Evolutionary conservation across 2,329 filamentous ascomycete species (phyloP).

Genomic region (Cladosporium oxysporum): DNA sequence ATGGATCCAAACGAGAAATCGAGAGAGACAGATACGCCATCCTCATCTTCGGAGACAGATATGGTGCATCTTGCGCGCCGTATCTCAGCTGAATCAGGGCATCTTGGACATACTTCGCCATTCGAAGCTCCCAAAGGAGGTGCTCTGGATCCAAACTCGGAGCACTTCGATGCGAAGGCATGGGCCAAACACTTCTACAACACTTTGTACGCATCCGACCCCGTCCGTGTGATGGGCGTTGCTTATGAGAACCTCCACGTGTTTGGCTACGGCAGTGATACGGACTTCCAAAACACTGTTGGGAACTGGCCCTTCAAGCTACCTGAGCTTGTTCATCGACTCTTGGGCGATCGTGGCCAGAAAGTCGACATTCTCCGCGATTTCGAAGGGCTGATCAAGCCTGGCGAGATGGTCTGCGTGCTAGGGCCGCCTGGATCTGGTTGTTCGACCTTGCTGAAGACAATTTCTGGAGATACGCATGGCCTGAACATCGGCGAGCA

Average conservation of each 20-base stretch:
- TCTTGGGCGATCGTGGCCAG: conserved; percentile 26
- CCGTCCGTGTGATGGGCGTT: conserved; percentile 48
- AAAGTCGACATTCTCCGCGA: conserved; percentile 63
- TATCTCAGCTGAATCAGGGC: neutral
- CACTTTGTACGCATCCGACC: conserved; percentile 24
- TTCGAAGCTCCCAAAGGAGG: conserved; percentile 7
- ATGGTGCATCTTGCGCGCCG: conserved; percentile 1
- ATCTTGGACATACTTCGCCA: neutral
- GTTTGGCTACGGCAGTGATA: conserved; percentile 50
- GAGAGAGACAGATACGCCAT: neutral
- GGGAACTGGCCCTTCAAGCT: conserved; percentile 37
- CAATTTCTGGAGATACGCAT: conserved; percentile 78
- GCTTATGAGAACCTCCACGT: conserved; percentile 50
- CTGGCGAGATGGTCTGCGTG: conserved; percentile 76
- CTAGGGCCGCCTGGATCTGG: conserved; percentile 68
- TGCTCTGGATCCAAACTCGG: conserved; percentile 3
- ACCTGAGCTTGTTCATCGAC: conserved; percentile 2
- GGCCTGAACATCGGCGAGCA: conserved; percentile 71
- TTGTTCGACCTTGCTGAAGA: conserved; percentile 86
- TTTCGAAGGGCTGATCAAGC: conserved; percentile 68
- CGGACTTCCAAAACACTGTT: conserved; percentile 54
- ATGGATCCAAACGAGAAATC: neutral
- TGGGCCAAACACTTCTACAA: conserved; percentile 12
- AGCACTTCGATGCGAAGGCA: conserved; percentile 8
- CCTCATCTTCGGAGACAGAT: neutral